A percentile compares a stretch with the other conserved stretches of the same genome.
Evolutionary conservation across 2,329 filamentous ascomycete genomes (phyloP).

Genomic region (Fusarium sacchari): DNA sequence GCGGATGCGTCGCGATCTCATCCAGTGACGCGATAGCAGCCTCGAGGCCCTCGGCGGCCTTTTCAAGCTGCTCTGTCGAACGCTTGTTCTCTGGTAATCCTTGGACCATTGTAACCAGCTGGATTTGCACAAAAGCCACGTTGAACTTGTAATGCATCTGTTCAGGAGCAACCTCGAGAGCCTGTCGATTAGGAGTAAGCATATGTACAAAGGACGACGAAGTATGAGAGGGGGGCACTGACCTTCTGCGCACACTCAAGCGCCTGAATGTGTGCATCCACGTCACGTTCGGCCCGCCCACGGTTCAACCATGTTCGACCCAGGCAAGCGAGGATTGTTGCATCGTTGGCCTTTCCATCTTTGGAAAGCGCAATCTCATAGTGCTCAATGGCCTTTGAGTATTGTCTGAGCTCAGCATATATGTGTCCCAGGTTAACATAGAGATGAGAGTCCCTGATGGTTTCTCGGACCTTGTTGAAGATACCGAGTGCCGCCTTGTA

Average conservation of each 20-base stretch:
- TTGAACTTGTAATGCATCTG: conserved; percentile 97
- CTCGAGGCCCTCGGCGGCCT: conserved; percentile 82
- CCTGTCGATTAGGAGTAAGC: conserved; percentile 56
- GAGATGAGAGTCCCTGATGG: conserved; percentile 86
- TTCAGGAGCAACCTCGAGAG: conserved; percentile 80
- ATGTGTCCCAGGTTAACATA: conserved; percentile 95
- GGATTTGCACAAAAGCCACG: conserved; percentile 95
- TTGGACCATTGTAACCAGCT: conserved; percentile 85
- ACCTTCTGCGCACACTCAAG: conserved; percentile 73
- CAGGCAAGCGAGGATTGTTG: conserved; percentile 83
- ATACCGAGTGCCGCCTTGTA: conserved; percentile 83
- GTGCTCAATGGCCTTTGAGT: conserved; percentile 89
- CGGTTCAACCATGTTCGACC: conserved; percentile 88
- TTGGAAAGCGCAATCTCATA: conserved; percentile 88
- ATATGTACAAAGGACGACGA: neutral
- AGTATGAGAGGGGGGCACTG: conserved; percentile 36
- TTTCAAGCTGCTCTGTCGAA: conserved; percentile 81
- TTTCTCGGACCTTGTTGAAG: conserved; percentile 90
- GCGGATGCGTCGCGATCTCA: conserved; percentile 69
- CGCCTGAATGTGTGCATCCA: conserved; percentile 67
- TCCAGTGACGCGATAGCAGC: conserved; percentile 81
- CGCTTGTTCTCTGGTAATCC: conserved; percentile 79
- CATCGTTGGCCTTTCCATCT: conserved; percentile 77
- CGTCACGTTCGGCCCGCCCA: conserved; percentile 70
- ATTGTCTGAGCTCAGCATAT: conserved; percentile 90